Percentiles rank a stretch among this genome's conserved stretches.
phyloP scores from a whole-genome alignment of 2,329 filamentous ascomycete species.

The Aspergillus sp. region DNA sequence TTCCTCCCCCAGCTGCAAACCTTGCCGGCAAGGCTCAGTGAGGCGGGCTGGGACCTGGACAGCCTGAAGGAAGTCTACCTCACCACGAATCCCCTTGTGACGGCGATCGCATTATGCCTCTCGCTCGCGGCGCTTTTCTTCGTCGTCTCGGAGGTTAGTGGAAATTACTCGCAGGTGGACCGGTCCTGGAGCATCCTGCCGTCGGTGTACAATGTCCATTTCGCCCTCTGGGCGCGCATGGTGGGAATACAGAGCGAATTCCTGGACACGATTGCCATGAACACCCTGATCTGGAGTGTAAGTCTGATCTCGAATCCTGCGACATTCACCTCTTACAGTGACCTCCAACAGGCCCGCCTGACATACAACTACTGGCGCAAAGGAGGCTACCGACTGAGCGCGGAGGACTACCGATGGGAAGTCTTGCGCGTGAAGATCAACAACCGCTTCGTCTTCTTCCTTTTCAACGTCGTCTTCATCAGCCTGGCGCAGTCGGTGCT shows the following conservation, averaged over 20 bases:
- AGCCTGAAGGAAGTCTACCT: conserved; percentile 64
- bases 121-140: conserved; percentile 64
- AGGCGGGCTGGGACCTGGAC: conserved; percentile 50
- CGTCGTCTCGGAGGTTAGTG: conserved; percentile 70
- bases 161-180: conserved; percentile 96
- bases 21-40: conserved; percentile 57
- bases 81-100: conserved; percentile 76
- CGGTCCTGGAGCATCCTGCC: conserved; percentile 85
- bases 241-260: conserved; percentile 60
- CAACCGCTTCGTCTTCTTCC: conserved; percentile 67
- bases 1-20: conserved; percentile 61
- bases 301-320: conserved; percentile 20
- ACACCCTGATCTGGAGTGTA: conserved; percentile 72
- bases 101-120: conserved; percentile 62
- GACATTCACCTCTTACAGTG: conserved; percentile 8
- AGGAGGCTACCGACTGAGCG: conserved; percentile 79
- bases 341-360: conserved; percentile 53
- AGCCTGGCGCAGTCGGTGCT: conserved; percentile 72
- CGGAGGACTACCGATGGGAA: conserved; percentile 91
- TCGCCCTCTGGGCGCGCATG: conserved; percentile 69
- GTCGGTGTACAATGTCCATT: conserved; percentile 77
- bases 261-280: conserved; percentile 62
- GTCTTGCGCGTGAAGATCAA: conserved; percentile 59
- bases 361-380: conserved; percentile 97
- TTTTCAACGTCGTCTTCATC: conserved; percentile 88